phyloP scores from a whole-genome alignment of 2,329 filamentous ascomycete genomes.

The Chaetomiaceae sp. region DNA sequence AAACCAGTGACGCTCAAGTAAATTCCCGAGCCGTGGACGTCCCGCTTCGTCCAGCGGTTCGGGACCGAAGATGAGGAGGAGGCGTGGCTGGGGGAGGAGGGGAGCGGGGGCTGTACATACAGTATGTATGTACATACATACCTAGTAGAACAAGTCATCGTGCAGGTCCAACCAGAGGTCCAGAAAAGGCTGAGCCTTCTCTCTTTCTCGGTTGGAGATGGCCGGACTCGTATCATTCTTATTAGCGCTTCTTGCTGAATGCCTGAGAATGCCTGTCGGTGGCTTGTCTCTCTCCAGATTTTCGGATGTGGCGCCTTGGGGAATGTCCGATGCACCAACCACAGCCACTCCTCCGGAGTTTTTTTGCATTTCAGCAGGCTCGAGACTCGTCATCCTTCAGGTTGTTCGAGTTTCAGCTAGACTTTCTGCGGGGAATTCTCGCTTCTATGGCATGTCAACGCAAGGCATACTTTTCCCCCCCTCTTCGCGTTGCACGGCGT shows the following conservation, averaged over 20 bases:
- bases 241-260: no score
- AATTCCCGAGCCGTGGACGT: neutral
- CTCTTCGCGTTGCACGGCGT: neutral
- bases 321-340: conserved; percentile 28
- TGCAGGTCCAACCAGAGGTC: neutral
- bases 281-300: neutral
- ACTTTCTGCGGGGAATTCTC: neutral
- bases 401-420: neutral
- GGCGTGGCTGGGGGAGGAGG: neutral
- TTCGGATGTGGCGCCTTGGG: conserved; percentile 22
- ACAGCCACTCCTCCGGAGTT: neutral
- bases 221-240: neutral
- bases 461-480: no score
- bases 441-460: neutral
- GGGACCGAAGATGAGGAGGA: conserved; percentile 11
- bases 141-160: neutral
- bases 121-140: neutral
- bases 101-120: no score
- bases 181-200: neutral
- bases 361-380: neutral
- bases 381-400: neutral
- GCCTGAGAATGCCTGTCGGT: no score
- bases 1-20: neutral
- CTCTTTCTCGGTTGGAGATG: neutral
- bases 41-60: conserved; percentile 5